Conservation (phyloP, 2,329 filamentous ascomycete species). For the Epicoccum sorghinum region DNA sequence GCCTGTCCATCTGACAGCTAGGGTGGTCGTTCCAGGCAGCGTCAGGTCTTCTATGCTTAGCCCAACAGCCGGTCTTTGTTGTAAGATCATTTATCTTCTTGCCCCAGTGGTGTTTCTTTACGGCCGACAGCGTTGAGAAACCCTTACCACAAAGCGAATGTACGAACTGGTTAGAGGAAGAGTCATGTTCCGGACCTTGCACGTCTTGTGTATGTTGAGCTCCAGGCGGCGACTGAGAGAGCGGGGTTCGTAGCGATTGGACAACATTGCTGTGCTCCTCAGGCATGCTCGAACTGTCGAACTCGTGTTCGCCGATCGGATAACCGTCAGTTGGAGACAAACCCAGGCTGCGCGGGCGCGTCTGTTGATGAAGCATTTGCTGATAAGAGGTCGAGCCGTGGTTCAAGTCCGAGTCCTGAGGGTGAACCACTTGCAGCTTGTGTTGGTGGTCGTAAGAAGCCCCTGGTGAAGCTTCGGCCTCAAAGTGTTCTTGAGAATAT, state of each 20-base stretch:
- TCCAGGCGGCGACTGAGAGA: background rate
- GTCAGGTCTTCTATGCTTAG: conserved; percentile 36
- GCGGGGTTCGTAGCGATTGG: no score
- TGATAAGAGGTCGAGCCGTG: background rate
- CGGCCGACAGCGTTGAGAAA: conserved; percentile 30
- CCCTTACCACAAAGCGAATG: conserved; percentile 39
- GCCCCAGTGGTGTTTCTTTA: conserved; percentile 46
- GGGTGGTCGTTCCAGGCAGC: conserved; percentile 40
- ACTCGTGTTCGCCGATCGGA: background rate
- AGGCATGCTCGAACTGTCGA: background rate
- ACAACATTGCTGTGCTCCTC: background rate
- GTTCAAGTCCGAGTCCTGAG: background rate
- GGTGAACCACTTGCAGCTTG: background rate
- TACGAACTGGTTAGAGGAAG: conserved; percentile 19
- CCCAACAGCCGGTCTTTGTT: conserved; percentile 42
- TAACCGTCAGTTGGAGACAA: background rate
- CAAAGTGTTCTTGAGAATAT: background rate
- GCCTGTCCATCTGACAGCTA: conserved; percentile 27
- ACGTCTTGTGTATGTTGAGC: background rate
- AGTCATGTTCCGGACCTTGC: background rate
- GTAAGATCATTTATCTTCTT: conserved; percentile 26
- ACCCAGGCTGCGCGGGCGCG: background rate
- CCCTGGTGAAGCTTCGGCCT: background rate
- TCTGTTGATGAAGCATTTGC: background rate
- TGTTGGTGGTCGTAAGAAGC: background rate